A percentile compares a stretch with the other conserved stretches of the same genome.
Conservation (phyloP, 129 eudicot species). For the Silybum marianum region DNA sequence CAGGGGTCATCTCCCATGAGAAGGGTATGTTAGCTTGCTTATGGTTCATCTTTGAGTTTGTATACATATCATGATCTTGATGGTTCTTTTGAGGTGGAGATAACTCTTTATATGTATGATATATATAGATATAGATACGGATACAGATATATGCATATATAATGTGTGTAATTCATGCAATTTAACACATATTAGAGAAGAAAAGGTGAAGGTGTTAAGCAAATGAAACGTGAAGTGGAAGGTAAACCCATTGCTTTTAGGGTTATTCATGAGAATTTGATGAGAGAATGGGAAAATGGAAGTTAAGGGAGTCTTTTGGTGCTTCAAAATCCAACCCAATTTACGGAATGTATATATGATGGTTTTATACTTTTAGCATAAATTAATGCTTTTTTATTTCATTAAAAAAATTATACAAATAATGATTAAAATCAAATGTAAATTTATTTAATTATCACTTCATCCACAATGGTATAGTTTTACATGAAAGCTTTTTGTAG, state of each 20-base stretch:
- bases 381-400: not conserved
- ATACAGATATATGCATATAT: slow-evolving; percentile 2
- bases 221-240: slow-evolving; percentile 43
- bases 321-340: slow-evolving; percentile 26
- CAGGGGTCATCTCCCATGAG: slow-evolving; percentile 68
- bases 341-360: not conserved
- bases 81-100: slow-evolving; percentile 2
- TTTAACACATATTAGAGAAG: slow-evolving; percentile 10
- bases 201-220: slow-evolving; percentile 39
- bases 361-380: not conserved
- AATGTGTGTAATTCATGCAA: slow-evolving; percentile 21
- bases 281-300: slow-evolving; percentile 33
- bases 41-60: slow-evolving; percentile 36
- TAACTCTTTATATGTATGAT: slow-evolving; percentile 6
- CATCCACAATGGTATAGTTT: not conserved
- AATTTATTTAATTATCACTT: not conserved
- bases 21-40: slow-evolving; percentile 52
- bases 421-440: not conserved
- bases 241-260: slow-evolving; percentile 27
- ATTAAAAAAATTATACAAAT: not conserved
- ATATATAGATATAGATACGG: not conserved
- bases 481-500: not conserved
- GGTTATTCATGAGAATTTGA: slow-evolving; percentile 37
- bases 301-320: slow-evolving; percentile 41
- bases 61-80: not conserved